Evolutionary conservation across 2,329 filamentous ascomycete species (phyloP), one percentile per base, ranked within the genome.

Genomic region (Magnaporthiopsis incrustans): DNA sequence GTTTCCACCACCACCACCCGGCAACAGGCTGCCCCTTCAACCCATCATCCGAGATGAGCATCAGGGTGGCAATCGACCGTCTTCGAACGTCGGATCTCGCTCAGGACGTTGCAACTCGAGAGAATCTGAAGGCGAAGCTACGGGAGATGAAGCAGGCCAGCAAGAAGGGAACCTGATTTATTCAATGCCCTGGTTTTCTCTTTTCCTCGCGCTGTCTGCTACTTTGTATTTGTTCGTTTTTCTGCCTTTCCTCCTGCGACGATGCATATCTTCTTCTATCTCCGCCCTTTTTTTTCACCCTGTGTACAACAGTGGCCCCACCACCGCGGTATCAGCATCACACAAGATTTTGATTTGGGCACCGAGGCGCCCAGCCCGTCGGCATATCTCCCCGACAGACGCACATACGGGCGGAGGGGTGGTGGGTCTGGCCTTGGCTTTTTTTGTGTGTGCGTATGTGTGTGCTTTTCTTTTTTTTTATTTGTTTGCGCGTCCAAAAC

Each of bases 51-150:
- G 70, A 72, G 56, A 62, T 70, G 11, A 70, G 69, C 4, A 38
- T 75, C 57, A 68, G 73, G 25, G 22, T 74, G 15, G 71, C 70
- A 5, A 67, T 75, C 32, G 73, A 74, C 64, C 63, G 63, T 35
- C 66, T 74, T 11, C 69, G 71, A 33, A 50, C 65, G 4, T 38
- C 63, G 8, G 15, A 32, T 10, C 25, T 8, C 27, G 0, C 27
- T 12, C 38, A 32, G 4, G 32, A 15, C 18, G n/a, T 57, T 22
- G 50, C 38, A 22, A 32, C 32, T 12, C 22, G 61, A 15, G 30
- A 57, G 11, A 50, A 26, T 2, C 61, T 62, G 2, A 50, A 62
- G 12, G 53, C 50, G 18, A 56, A 62, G 61, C 61, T 62, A 18
- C 44, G 61, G n/a, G 33, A 69, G 65, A 65, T 64, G 61, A 69